Evolutionary conservation across 2,329 filamentous ascomycete genomes (phyloP).

Genomic region (Dothideomycetidae sp.): DNA sequence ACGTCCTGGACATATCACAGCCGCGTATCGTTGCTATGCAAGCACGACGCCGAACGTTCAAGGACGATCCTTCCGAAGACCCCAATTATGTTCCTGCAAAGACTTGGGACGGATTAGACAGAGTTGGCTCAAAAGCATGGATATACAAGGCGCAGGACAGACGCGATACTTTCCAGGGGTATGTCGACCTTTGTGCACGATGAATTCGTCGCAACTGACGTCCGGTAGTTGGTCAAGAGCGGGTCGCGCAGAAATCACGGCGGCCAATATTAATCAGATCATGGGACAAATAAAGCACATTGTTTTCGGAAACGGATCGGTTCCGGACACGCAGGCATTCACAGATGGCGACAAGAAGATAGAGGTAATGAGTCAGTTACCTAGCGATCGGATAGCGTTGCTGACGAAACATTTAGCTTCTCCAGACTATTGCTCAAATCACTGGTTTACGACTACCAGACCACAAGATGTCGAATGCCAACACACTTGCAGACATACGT

Average conservation of each 20-base stretch:
- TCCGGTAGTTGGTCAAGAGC: conserved; percentile 1
- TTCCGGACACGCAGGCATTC: too few species aligned
- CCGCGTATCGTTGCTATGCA: too few species aligned
- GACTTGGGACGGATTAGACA: conserved; percentile 40
- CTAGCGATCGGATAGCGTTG: too few species aligned
- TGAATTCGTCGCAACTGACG: conserved; percentile 1
- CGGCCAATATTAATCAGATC: not conserved
- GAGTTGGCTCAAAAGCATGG: conserved; percentile 38
- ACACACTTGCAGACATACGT: conserved; percentile 26
- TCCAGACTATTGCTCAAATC: conserved; percentile 68
- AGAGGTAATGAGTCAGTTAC: too few species aligned
- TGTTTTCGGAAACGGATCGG: too few species aligned
- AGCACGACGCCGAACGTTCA: not conserved
- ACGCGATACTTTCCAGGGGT: conserved; percentile 25
- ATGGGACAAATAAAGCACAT: conserved; percentile 2
- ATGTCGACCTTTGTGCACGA: conserved; percentile 10
- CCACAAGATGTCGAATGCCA: conserved; percentile 38
- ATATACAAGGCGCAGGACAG: conserved; percentile 22
- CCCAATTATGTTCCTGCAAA: conserved; percentile 31
- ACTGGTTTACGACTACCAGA: conserved; percentile 68
- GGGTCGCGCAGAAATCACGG: not conserved
- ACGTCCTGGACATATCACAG: too few species aligned
- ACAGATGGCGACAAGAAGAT: conserved; percentile 1
- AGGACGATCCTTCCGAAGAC: conserved; percentile 7
- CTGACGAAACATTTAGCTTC: conserved; percentile 40